Evolutionary conservation across 2,329 filamentous ascomycete genomes (phyloP).

Genomic region (Xylaria sp.): DNA sequence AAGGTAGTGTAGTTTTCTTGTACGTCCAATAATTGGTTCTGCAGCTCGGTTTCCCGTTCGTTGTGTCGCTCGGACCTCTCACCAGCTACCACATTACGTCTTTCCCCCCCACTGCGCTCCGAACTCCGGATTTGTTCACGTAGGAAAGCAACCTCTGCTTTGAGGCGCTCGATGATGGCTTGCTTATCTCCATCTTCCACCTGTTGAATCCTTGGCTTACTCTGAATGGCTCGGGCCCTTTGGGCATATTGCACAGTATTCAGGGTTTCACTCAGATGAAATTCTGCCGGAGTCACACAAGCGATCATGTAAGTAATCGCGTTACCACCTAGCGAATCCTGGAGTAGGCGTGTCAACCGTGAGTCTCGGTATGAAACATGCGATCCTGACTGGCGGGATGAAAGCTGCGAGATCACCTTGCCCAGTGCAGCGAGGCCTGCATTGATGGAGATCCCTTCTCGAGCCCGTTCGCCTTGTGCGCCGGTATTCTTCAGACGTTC

Average conservation of each 20-base stretch:
- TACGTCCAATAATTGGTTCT: conserved; percentile 90
- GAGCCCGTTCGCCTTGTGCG: conserved; percentile 92
- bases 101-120: conserved; percentile 71
- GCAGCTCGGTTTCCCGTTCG: conserved; percentile 87
- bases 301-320: conserved; percentile 99
- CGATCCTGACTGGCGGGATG: conserved; percentile 84
- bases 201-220: conserved; percentile 95
- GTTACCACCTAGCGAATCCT: conserved; percentile 96
- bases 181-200: conserved; percentile 94
- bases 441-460: conserved; percentile 98
- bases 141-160: conserved; percentile 92
- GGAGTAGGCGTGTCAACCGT: conserved; percentile 91
- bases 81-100: conserved; percentile 65
- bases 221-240: conserved; percentile 94
- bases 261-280: conserved; percentile 95
- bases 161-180: conserved; percentile 89
- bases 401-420: conserved; percentile 98
- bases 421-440: conserved; percentile 92
- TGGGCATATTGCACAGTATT: conserved; percentile 99
- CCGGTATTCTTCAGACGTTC: conserved; percentile 97
- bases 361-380: conserved; percentile 99
- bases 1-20: conserved; percentile 96
- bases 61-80: conserved; percentile 83
- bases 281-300: conserved; percentile 95
- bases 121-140: conserved; percentile 91